A percentile compares a stretch with the other conserved stretches of the same genome.
phyloP scores from a whole-genome alignment of 192 early-diverging fungal genomes.

The Rhizophagus sp. region DNA sequence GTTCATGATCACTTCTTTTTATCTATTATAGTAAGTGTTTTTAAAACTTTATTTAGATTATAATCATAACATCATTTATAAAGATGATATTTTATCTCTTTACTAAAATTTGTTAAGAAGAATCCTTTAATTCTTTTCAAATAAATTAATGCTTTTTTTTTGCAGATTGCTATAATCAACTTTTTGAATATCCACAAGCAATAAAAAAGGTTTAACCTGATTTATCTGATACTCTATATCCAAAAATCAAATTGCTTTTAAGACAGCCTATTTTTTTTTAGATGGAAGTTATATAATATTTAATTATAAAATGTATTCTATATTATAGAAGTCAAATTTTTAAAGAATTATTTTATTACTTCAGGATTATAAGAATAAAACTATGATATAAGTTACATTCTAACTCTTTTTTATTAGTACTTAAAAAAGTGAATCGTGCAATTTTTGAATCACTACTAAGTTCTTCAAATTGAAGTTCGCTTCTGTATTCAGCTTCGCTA shows the following conservation, averaged over 20 bases:
- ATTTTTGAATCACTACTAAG: background rate
- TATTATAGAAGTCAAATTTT: no score
- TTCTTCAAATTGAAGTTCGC: slow-evolving; percentile 1
- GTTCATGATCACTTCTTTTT: background rate
- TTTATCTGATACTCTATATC: slow-evolving; percentile 24
- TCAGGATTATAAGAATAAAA: slow-evolving; percentile 31
- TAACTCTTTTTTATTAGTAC: background rate
- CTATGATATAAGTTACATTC: background rate
- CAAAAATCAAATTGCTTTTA: slow-evolving; percentile 30
- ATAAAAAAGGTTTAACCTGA: background rate
- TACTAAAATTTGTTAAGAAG: background rate
- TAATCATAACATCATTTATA: slow-evolving; percentile 30
- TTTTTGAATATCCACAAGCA: background rate
- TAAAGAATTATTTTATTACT: background rate
- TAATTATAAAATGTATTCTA: no score
- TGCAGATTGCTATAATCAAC: background rate
- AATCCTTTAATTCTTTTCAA: slow-evolving; percentile 1
- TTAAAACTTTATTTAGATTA: slow-evolving; percentile 28
- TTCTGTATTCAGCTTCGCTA: background rate
- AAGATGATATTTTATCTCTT: slow-evolving; percentile 1
- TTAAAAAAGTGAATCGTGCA: background rate
- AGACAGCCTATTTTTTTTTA: slow-evolving; percentile 5
- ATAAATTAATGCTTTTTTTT: background rate
- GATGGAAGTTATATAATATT: no score
- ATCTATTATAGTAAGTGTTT: slow-evolving; percentile 22